Percentiles rank a stretch among this genome's conserved stretches.
phyloP scores from a whole-genome alignment of 495 filamentous ascomycete species.

The Talaromyces adpressus region DNA sequence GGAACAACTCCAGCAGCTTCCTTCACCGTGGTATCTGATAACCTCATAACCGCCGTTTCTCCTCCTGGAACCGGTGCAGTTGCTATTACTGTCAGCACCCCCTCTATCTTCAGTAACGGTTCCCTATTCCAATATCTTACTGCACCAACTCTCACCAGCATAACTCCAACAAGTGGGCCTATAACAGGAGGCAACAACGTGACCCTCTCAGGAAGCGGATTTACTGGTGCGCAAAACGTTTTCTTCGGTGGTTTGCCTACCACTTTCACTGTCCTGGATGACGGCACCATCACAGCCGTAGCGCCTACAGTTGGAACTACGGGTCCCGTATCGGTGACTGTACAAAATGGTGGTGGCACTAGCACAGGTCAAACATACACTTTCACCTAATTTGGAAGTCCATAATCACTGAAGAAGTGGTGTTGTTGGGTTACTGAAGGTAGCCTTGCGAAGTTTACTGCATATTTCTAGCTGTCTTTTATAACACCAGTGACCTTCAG shows the following conservation, averaged over 20 bases:
- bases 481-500: no score
- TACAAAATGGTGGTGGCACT: background rate
- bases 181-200: background rate
- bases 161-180: background rate
- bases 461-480: background rate
- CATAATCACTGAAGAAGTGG: background rate
- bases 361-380: background rate
- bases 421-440: background rate
- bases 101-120: background rate
- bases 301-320: background rate
- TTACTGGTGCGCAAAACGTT: background rate
- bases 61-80: background rate
- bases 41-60: slow-evolving; percentile 1
- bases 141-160: background rate
- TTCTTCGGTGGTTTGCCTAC: background rate
- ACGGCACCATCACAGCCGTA: background rate
- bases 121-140: background rate
- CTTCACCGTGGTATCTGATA: background rate
- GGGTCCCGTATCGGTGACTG: slow-evolving; percentile 2
- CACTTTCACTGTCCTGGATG: background rate
- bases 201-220: background rate
- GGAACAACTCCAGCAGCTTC: background rate
- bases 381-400: background rate
- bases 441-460: background rate
- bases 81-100: background rate